A percentile compares a stretch with the other conserved stretches of the same genome.
These are phyloP conservation scores for Protea cynaroides DNA, from an alignment of 164 flowering plant genomes.

Conservation along the genomic window DNA sequence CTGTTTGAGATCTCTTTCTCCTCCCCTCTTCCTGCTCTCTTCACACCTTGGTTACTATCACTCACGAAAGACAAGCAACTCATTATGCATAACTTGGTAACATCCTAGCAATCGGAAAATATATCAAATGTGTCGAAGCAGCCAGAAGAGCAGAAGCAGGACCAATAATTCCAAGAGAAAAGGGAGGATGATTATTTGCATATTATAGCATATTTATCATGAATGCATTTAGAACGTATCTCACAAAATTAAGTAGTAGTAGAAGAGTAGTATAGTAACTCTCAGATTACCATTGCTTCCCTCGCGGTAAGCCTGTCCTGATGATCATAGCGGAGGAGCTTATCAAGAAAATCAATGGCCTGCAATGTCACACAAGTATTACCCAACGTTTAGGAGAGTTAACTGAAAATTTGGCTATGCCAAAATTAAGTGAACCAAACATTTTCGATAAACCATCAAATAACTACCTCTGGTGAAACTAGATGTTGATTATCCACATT, in stretches of 20 bases:
- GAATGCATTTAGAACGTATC: not conserved
- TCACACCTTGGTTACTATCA: too few species aligned
- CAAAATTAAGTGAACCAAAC: not conserved
- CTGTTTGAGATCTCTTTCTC: too few species aligned
- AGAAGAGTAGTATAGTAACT: not conserved
- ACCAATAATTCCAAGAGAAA: not conserved
- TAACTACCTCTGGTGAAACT: conserved; percentile 65
- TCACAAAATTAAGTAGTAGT: too few species aligned
- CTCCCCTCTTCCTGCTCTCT: too few species aligned
- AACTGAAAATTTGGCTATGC: not conserved
- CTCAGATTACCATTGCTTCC: conserved; percentile 72
- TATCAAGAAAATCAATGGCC: conserved; percentile 94
- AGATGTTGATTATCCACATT: conserved; percentile 78
- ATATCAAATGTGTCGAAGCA: not conserved
- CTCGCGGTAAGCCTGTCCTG: conserved; percentile 80
- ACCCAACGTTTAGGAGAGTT: not conserved
- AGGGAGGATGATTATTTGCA: not conserved
- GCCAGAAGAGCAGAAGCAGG: not conserved
- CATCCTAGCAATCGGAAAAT: not conserved
- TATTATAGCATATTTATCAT: not conserved
- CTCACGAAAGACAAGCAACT: too few species aligned
- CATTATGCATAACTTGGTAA: too few species aligned
- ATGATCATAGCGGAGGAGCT: conserved; percentile 88
- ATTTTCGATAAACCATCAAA: not conserved
- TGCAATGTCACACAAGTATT: conserved; percentile 20